A percentile compares a stretch with the other conserved stretches of the same genome.
These are phyloP conservation scores for Lactifluus piperatus DNA, from an alignment of 768 basidiomycete genomes.

Conservation along the genomic window DNA sequence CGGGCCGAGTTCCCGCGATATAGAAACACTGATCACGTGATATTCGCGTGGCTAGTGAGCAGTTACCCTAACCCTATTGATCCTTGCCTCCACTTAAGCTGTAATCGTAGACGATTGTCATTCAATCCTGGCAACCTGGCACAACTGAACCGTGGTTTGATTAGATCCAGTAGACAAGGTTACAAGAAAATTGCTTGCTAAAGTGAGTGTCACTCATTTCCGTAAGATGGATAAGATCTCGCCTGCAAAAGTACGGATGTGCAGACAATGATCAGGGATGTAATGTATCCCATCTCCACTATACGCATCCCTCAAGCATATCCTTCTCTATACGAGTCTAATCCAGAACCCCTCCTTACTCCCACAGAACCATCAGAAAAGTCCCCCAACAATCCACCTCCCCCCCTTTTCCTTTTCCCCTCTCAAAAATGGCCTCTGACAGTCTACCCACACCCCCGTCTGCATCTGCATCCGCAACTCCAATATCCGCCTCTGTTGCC, in stretches of 20 bases:
- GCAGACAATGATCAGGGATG: not conserved
- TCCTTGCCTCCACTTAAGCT: not conserved
- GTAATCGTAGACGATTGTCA: too few species aligned
- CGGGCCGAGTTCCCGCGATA: too few species aligned
- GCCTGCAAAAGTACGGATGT: not conserved
- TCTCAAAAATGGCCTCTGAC: constrained; percentile 3
- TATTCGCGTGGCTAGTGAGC: too few species aligned
- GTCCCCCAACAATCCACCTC: too few species aligned
- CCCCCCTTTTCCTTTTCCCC: not conserved
- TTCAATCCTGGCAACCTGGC: too few species aligned
- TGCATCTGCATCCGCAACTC: not conserved
- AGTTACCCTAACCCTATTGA: not conserved
- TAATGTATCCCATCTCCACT: too few species aligned
- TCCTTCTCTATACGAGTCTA: too few species aligned
- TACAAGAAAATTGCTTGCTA: not conserved
- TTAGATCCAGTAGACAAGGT: not conserved
- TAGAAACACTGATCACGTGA: too few species aligned
- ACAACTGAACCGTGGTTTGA: not conserved
- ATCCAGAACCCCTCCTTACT: not conserved
- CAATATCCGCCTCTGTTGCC: not conserved
- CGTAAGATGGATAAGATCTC: not conserved
- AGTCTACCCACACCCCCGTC: constrained; percentile 13
- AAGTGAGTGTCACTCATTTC: not conserved
- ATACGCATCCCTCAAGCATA: too few species aligned
- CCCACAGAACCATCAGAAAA: not conserved